These are phyloP conservation scores for Leavenworthia alabamica DNA, from an alignment of 345 rosid species.

Conservation along the genomic window DNA sequence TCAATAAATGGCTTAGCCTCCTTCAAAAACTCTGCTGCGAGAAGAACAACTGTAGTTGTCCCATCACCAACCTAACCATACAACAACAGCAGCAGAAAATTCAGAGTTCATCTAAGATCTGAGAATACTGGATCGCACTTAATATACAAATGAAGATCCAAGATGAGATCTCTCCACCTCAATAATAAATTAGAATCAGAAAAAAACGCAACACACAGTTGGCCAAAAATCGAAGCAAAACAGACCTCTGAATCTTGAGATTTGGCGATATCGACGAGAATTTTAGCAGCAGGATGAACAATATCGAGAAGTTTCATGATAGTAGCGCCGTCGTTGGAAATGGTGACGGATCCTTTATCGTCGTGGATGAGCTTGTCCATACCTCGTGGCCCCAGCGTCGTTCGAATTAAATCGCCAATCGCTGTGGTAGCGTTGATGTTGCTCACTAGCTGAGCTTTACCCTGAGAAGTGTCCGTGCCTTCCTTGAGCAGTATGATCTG, in stretches of 20 bases:
- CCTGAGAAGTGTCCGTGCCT: slow-evolving; percentile 97
- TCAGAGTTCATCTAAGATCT: slow-evolving; percentile 15
- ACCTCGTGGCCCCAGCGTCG: slow-evolving; percentile 95
- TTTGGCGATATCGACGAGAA: slow-evolving; percentile 97
- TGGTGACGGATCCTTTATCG: slow-evolving; percentile 85
- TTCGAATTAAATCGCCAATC: slow-evolving; percentile 78
- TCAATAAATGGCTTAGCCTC: slow-evolving; percentile 98
- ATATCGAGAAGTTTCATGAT: slow-evolving; percentile 97
- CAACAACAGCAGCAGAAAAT: slow-evolving; percentile 7
- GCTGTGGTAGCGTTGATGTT: slow-evolving; percentile 97
- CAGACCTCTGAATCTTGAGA: slow-evolving; percentile 95
- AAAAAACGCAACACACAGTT: neutral
- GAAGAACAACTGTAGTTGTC: slow-evolving; percentile 90
- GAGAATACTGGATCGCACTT: neutral
- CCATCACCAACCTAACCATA: slow-evolving; percentile 86
- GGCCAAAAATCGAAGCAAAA: neutral
- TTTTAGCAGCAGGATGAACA: slow-evolving; percentile 96
- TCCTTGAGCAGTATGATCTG: slow-evolving; percentile 97
- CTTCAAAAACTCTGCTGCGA: slow-evolving; percentile 87
- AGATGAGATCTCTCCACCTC: neutral
- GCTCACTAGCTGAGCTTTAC: slow-evolving; percentile 88
- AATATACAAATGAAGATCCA: neutral
- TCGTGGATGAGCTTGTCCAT: slow-evolving; percentile 99
- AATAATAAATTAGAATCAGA: neutral
- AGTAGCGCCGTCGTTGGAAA: slow-evolving; percentile 97